A percentile compares a stretch with the other conserved stretches of the same genome.
Evolutionary conservation across 2,329 filamentous ascomycete species (phyloP).

Genomic region (Aspergillus piperis): DNA sequence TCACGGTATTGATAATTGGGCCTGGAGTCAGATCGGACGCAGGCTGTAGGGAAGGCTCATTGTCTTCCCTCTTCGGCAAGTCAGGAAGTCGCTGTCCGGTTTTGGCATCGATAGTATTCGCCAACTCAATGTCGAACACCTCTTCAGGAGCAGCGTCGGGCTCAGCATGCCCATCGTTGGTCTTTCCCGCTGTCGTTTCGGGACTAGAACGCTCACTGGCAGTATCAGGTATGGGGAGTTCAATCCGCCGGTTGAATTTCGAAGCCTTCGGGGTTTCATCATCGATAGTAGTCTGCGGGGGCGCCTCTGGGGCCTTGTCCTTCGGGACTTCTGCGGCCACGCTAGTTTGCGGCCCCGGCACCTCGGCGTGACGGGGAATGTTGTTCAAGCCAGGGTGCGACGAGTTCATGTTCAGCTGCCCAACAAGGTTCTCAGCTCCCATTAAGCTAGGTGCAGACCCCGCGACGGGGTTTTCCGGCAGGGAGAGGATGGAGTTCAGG

Average conservation of each 20-base stretch:
- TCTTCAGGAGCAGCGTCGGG: slow-evolving; percentile 13
- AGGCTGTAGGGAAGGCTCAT: slow-evolving; percentile 18
- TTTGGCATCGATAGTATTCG: slow-evolving; percentile 46
- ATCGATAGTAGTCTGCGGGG: slow-evolving; percentile 18
- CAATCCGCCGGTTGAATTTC: slow-evolving; percentile 40
- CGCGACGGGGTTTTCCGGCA: slow-evolving; percentile 36
- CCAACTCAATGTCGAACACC: slow-evolving; percentile 40
- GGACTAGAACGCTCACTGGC: slow-evolving; percentile 38
- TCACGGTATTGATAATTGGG: slow-evolving; percentile 12
- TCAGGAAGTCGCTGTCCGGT: slow-evolving; percentile 39
- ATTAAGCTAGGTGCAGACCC: slow-evolving; percentile 49
- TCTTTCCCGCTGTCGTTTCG: slow-evolving; percentile 19
- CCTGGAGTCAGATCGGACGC: slow-evolving; percentile 2
- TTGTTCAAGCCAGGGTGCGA: slow-evolving; percentile 37
- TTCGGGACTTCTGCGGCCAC: slow-evolving; percentile 28
- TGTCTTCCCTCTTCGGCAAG: slow-evolving; percentile 20
- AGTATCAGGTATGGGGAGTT: slow-evolving; percentile 41
- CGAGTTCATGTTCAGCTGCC: slow-evolving; percentile 51
- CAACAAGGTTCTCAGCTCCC: slow-evolving; percentile 51
- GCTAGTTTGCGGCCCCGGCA: slow-evolving; percentile 36
- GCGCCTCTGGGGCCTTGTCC: slow-evolving; percentile 21
- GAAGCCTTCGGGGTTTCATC: slow-evolving; percentile 35
- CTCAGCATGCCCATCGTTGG: slow-evolving; percentile 6
- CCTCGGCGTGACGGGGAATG: slow-evolving; percentile 33
- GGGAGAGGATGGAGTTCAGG: slow-evolving; percentile 41